Evolutionary conservation across 1,139 yeast genomes (phyloP).

Genomic region (Suhomyces chickasaworum): DNA sequence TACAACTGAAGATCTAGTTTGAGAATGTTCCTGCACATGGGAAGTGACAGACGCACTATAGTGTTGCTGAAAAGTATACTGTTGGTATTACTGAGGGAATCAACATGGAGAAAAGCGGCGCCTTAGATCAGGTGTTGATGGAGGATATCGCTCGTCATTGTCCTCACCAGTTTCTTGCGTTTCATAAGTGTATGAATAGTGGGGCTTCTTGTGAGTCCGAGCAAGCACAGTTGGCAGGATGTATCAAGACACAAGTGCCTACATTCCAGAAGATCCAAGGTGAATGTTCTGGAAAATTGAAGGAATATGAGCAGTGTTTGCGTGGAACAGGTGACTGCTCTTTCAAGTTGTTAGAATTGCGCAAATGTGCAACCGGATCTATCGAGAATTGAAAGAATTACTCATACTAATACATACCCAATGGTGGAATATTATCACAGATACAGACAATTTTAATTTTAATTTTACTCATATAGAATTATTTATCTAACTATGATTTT

Average conservation of each 20-base stretch:
- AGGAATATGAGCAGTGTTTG: conserved; percentile 63
- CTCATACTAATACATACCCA: too few species aligned
- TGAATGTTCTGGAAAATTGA: conserved; percentile 56
- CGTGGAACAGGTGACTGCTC: conserved; percentile 33
- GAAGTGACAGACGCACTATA: neutral
- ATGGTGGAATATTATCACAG: too few species aligned
- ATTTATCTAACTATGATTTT: neutral
- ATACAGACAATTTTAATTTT: neutral
- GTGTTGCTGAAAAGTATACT: neutral
- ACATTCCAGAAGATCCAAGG: conserved; percentile 63
- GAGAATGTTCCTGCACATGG: neutral
- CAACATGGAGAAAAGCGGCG: conserved; percentile 17
- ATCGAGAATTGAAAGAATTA: neutral
- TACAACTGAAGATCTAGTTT: neutral
- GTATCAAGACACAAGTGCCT: conserved; percentile 63
- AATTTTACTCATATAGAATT: neutral
- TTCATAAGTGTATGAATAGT: conserved; percentile 62
- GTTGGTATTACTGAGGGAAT: neutral
- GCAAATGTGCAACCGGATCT: conserved; percentile 37
- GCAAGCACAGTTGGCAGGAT: conserved; percentile 54
- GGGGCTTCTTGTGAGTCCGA: conserved; percentile 50
- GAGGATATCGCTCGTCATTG: conserved; percentile 67
- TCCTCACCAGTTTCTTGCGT: conserved; percentile 63
- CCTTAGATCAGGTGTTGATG: conserved; percentile 55
- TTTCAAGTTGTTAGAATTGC: conserved; percentile 30